A percentile compares a stretch with the other conserved stretches of the same genome.
These are phyloP conservation scores for Clavispora santaluciae DNA, from an alignment of 805 yeast species.

Conservation along the genomic window DNA sequence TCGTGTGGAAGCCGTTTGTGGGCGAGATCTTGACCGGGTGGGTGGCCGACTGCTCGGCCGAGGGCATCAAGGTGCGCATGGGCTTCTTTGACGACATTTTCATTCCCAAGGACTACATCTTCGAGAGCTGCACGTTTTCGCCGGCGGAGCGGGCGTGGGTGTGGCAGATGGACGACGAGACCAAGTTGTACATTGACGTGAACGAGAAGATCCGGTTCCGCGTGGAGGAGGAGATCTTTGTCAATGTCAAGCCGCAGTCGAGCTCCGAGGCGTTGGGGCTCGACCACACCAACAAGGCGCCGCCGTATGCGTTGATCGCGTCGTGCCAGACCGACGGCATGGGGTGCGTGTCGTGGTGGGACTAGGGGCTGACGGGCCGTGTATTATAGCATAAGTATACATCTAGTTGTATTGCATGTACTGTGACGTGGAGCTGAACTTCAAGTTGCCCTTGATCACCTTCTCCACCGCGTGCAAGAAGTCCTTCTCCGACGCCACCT, in stretches of 20 bases:
- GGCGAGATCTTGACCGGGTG: conserved; percentile 93
- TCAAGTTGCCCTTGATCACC: conserved; percentile 97
- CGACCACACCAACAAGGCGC: conserved; percentile 44
- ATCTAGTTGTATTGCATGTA: conserved; percentile 93
- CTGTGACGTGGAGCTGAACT: conserved; percentile 93
- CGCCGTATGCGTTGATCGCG: conserved; percentile 82
- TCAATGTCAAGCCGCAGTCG: conserved; percentile 74
- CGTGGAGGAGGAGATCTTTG: conserved; percentile 83
- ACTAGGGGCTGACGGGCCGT: conserved; percentile 26
- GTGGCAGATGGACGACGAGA: conserved; percentile 77
- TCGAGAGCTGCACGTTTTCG: conserved; percentile 66
- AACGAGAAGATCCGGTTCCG: conserved; percentile 90
- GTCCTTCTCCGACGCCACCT: conserved; percentile 97
- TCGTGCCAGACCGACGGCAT: conserved; percentile 95
- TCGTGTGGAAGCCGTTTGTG: conserved; percentile 88
- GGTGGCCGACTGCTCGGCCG: conserved; percentile 82
- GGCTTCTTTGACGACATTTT: conserved; percentile 91
- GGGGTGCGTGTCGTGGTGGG: conserved; percentile 99
- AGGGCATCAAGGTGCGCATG: conserved; percentile 80
- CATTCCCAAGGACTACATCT: conserved; percentile 76
- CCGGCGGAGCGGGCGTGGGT: conserved; percentile 91
- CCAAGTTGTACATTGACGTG: conserved; percentile 76
- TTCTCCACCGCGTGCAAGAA: conserved; percentile 96
- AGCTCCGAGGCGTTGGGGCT: conserved; percentile 47
- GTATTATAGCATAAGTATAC: conserved; percentile 1